These are phyloP conservation scores for Metarhizium robertsii DNA, from an alignment of 2,329 filamentous ascomycete genomes.

Conservation along the genomic window DNA sequence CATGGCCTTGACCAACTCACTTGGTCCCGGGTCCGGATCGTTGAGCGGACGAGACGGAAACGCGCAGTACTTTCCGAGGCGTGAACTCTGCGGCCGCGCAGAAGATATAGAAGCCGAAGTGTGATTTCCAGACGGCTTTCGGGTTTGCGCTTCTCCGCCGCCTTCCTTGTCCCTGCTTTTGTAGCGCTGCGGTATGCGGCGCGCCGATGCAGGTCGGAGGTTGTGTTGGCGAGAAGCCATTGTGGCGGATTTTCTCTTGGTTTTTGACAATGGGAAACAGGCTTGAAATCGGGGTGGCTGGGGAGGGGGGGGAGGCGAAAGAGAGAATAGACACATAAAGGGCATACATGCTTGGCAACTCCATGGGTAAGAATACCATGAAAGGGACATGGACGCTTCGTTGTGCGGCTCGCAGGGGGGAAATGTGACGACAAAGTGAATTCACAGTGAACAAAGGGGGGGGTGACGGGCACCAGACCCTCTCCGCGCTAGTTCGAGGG, in stretches of 20 bases:
- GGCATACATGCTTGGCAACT: background rate
- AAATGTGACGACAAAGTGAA: background rate
- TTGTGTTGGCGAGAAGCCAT: background rate
- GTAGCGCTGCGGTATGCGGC: background rate
- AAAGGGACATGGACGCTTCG: background rate
- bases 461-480: background rate
- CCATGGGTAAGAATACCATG: background rate
- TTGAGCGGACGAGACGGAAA: background rate
- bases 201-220: conserved; percentile 2
- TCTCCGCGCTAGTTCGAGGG: too few species aligned
- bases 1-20: background rate
- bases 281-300: background rate
- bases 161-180: background rate
- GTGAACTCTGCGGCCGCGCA: background rate
- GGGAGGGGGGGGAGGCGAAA: background rate
- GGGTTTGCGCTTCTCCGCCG: too few species aligned
- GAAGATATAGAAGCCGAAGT: background rate
- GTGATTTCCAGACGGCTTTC: background rate
- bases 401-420: background rate
- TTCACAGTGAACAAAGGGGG: background rate
- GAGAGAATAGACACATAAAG: background rate
- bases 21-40: background rate
- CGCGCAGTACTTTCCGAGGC: background rate
- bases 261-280: background rate
- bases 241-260: background rate